Conservation (phyloP, 108 stramenopile species). For the Nannochloropsis granulata region DNA sequence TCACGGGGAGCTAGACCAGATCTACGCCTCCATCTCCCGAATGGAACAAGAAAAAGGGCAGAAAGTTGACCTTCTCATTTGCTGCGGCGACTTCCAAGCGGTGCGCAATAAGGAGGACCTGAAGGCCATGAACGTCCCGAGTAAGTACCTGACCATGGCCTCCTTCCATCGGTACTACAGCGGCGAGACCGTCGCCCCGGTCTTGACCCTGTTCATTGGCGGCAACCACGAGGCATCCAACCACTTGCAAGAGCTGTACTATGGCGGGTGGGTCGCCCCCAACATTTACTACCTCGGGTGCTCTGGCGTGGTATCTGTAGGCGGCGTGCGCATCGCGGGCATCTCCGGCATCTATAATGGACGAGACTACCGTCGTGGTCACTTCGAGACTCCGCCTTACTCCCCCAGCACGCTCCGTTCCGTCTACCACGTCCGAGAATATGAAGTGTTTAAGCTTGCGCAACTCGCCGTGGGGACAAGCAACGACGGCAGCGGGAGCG, state of each 20-base stretch:
- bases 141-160: constrained; percentile 71
- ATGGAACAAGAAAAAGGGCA: constrained; percentile 14
- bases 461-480: constrained; percentile 13
- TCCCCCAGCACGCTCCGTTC: constrained; percentile 48
- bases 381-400: constrained; percentile 72
- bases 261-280: constrained; percentile 97
- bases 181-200: constrained; percentile 65
- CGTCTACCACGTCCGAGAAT: constrained; percentile 78
- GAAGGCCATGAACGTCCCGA: constrained; percentile 63
- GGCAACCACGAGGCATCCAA: constrained; percentile 98
- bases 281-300: constrained; percentile 92
- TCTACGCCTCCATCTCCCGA: constrained; percentile 60
- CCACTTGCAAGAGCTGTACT: constrained; percentile 73
- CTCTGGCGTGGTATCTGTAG: constrained; percentile 63
- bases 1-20: constrained; percentile 87
- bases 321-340: constrained; percentile 83
- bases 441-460: constrained; percentile 64
- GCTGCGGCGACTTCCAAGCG: constrained; percentile 97
- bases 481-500: background rate
- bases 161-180: constrained; percentile 78
- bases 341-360: constrained; percentile 85
- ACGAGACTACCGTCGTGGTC: constrained; percentile 51
- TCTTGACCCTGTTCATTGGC: constrained; percentile 85
- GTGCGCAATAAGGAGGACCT: constrained; percentile 68
- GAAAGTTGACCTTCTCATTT: constrained; percentile 71